Percentiles rank a stretch among this genome's conserved stretches.
These are phyloP conservation scores for Barbarea vulgaris DNA, from an alignment of 345 rosid genomes.

Conservation along the genomic window DNA sequence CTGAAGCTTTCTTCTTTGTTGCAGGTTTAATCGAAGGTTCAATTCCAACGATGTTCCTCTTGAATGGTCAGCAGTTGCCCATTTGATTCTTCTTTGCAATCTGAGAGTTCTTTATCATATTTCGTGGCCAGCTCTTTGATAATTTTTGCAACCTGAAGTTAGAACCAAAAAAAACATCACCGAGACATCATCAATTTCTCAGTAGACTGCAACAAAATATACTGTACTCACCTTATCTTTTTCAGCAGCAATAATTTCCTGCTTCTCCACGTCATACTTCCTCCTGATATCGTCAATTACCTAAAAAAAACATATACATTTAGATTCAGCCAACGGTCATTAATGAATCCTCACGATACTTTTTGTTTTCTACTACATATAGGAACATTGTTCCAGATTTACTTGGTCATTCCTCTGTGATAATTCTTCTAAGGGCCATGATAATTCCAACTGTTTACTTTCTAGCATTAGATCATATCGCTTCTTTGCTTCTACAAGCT, in stretches of 20 bases:
- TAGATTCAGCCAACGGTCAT: background rate
- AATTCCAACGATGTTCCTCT: slow-evolving; percentile 78
- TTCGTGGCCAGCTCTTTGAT: slow-evolving; percentile 54
- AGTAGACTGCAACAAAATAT: no score
- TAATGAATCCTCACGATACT: slow-evolving; percentile 8
- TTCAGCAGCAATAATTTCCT: slow-evolving; percentile 57
- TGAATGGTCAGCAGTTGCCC: slow-evolving; percentile 49
- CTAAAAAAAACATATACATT: slow-evolving; percentile 39
- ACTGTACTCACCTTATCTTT: slow-evolving; percentile 57
- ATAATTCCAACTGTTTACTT: slow-evolving; percentile 77
- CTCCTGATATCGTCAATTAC: slow-evolving; percentile 84
- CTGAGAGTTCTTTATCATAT: slow-evolving; percentile 56
- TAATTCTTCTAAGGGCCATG: slow-evolving; percentile 86
- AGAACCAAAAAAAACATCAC: slow-evolving; percentile 18
- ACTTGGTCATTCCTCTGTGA: slow-evolving; percentile 95
- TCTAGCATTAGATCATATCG: slow-evolving; percentile 80
- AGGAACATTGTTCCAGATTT: slow-evolving; percentile 30
- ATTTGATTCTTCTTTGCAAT: slow-evolving; percentile 60
- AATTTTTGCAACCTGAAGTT: slow-evolving; percentile 56
- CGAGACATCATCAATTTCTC: background rate
- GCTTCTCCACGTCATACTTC: slow-evolving; percentile 83
- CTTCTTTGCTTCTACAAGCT: slow-evolving; percentile 68
- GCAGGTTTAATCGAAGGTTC: no score
- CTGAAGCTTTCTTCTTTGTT: no score
- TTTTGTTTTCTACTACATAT: slow-evolving; percentile 14